Conservation (phyloP, 148 eudicot species). For the Arctostaphylos glauca region DNA sequence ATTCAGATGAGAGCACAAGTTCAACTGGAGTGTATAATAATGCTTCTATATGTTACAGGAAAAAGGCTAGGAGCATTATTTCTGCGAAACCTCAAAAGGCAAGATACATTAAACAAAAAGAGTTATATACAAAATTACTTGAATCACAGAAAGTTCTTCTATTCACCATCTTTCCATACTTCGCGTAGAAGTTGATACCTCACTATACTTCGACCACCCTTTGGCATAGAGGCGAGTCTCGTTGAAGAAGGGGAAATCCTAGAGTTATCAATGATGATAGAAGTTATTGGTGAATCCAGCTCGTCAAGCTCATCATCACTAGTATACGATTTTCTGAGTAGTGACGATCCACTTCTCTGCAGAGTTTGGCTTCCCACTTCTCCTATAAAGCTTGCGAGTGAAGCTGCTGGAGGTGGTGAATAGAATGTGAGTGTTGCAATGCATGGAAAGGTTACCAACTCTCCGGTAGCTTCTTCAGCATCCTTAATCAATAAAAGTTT, state of each 20-base stretch:
- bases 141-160: conserved; percentile 3
- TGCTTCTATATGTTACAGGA: not conserved
- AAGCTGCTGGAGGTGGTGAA: conserved; percentile 54
- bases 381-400: conserved; percentile 52
- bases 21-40: not conserved
- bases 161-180: conserved; percentile 65
- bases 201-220: conserved; percentile 53
- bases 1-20: not conserved
- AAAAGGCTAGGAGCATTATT: not conserved
- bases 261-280: conserved; percentile 51
- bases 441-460: conserved; percentile 54
- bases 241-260: conserved; percentile 40
- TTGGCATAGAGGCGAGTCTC: conserved; percentile 53
- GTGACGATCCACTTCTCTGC: conserved; percentile 53
- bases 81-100: not conserved
- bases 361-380: conserved; percentile 46
- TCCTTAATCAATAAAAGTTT: conserved; percentile 35
- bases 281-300: conserved; percentile 56
- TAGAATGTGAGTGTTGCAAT: conserved; percentile 55
- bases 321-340: conserved; percentile 68
- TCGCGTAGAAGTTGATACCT: conserved; percentile 79
- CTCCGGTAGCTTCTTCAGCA: conserved; percentile 31
- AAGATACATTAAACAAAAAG: not conserved
- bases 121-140: not conserved
- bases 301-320: conserved; percentile 93